phyloP scores from a whole-genome alignment of 192 early-diverging fungal genomes.

The Pilaira anomala region DNA sequence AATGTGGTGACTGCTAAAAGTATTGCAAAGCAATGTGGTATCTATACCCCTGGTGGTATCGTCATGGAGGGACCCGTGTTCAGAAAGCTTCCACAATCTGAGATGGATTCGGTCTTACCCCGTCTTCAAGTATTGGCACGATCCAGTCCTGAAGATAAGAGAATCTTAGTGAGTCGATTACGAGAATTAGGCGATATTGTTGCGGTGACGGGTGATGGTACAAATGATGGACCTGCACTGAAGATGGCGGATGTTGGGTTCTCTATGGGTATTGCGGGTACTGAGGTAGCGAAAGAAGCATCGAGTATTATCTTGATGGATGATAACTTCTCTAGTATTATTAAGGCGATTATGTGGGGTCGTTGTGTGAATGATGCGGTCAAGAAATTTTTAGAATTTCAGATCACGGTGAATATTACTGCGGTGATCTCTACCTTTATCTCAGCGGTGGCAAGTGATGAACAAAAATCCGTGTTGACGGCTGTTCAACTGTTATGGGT shows the following conservation, averaged over 20 bases:
- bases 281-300: conserved; percentile 99
- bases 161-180: conserved; percentile 85
- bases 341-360: conserved; percentile 98
- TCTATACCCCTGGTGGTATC: conserved; percentile 81
- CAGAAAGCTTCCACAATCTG: conserved; percentile 70
- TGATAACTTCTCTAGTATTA: conserved; percentile 97
- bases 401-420: conserved; percentile 95
- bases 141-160: conserved; percentile 92
- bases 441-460: conserved; percentile 61
- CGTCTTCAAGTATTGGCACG: conserved; percentile 93
- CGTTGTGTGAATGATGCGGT: conserved; percentile 93
- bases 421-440: conserved; percentile 85
- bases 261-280: conserved; percentile 99
- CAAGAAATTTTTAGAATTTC: conserved; percentile 99
- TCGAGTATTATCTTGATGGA: conserved; percentile 96
- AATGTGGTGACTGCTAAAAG: conserved; percentile 89
- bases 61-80: conserved; percentile 96
- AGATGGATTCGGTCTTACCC: conserved; percentile 90
- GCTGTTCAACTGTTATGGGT: conserved; percentile 98
- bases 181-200: conserved; percentile 92
- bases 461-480: conserved; percentile 80
- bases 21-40: conserved; percentile 93
- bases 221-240: conserved; percentile 96
- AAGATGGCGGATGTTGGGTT: conserved; percentile 97
- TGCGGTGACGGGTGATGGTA: conserved; percentile 98